These are phyloP conservation scores for Allium cepa DNA, from an alignment of 106 monocot species.

Conservation along the genomic window DNA sequence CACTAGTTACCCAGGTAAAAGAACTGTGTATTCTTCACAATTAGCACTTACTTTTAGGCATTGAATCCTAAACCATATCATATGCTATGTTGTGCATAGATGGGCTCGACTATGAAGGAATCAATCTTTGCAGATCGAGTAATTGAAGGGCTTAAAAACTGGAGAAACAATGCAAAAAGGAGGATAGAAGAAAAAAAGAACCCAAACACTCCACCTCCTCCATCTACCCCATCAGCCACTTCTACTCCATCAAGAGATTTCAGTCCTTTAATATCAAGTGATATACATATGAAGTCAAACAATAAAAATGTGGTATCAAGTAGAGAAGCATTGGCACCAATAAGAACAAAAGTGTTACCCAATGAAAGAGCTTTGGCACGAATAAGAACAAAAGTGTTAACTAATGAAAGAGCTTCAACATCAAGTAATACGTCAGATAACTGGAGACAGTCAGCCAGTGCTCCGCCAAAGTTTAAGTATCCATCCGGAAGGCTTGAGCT, in stretches of 20 bases:
- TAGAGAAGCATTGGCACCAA: neutral
- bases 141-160: slow-evolving; percentile 25
- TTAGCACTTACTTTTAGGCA: neutral
- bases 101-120: slow-evolving; percentile 49
- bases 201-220: neutral
- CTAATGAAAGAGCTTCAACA: slow-evolving; percentile 1
- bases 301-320: neutral
- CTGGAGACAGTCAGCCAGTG: neutral
- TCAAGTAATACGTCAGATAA: neutral
- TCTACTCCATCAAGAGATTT: slow-evolving; percentile 1
- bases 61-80: neutral
- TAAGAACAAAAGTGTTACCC: neutral
- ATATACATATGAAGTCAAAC: neutral
- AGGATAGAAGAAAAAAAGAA: slow-evolving; percentile 10
- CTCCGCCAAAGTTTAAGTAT: slow-evolving; percentile 14
- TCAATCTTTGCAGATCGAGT: slow-evolving; percentile 34
- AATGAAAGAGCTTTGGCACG: neutral
- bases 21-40: neutral
- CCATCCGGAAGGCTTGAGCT: slow-evolving; percentile 29
- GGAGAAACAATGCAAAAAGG: slow-evolving; percentile 26
- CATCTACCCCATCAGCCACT: neutral
- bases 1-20: slow-evolving; percentile 47
- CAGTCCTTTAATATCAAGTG: neutral
- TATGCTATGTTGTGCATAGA: slow-evolving; percentile 16
- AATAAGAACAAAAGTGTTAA: neutral